Base-by-base conservation (phyloP, 192 early-diverging fungal species). In the Haplosporangium gracile region DNA sequence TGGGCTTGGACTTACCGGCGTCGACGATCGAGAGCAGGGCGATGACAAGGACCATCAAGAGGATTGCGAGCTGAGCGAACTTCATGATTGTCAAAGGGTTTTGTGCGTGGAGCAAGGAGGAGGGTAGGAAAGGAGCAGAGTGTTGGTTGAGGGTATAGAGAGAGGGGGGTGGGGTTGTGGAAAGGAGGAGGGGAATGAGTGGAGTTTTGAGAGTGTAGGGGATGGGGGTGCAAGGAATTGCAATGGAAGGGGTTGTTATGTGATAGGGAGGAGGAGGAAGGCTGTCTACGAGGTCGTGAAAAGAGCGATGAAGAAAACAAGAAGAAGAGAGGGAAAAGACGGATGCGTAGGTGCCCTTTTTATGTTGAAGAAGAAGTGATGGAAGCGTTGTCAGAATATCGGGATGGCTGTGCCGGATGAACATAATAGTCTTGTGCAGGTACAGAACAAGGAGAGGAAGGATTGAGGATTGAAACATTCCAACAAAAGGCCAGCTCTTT, bases 1-100 rank as follows among this genome's bases (percentile, higher is more conserved):
- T 78, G 29, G 42, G 34, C 49, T 71, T 70, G 57, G 24, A 32
- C 70, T 72, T 47, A 20, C 68, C 42, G 26, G 84, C 84, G 8
- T 86, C 84, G 47, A 68, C 79, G n/a, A 77, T n/a, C 15, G 84
- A 43, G 69, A 74, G 32, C 49, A 86, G 45, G 74, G 79, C 84
- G 36, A 81, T 32, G 43, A 78, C 40, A n/a, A 86, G 36, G 68
- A 68, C 72, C 49, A 86, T 49, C 39, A 86, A 26, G 72, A 86
- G 84, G 22, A 78, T 40, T 40, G 84, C 71, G 36, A 86, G 55
- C 26, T 81, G 79, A 75, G 75, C 24, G 76, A 81, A 70, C 79
- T 86, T 86, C 84, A 86, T 86, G 74, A 51, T 81, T 51, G 49
- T 16, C 5, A 22, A n/a, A 1, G n/a, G 49, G 26, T n/a, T 36